phyloP scores from a whole-genome alignment of 176 grass and related monocot species.

The Dendrocalamus sinicus region DNA sequence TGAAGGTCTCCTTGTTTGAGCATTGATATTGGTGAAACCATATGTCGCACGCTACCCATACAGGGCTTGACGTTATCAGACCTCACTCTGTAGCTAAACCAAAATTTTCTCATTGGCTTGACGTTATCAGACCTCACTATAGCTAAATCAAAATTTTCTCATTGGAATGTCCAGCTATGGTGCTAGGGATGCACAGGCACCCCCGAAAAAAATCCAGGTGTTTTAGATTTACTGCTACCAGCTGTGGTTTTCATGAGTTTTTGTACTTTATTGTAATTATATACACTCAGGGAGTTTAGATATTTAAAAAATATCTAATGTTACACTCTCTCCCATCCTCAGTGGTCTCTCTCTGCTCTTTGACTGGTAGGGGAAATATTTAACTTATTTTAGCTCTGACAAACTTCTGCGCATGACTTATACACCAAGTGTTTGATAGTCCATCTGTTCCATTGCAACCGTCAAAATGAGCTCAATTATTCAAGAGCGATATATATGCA shows the following conservation, averaged over 20 bases:
- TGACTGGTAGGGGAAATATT: too few species aligned
- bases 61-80: constrained; percentile 32
- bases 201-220: not conserved
- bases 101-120: not conserved
- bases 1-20: constrained; percentile 28
- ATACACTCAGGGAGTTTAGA: too few species aligned
- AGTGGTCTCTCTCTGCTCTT: not conserved
- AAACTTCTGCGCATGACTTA: too few species aligned
- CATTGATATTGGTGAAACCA: constrained; percentile 31
- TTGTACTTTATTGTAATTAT: too few species aligned
- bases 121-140: too few species aligned
- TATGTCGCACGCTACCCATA: constrained; percentile 7
- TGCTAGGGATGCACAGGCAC: not conserved
- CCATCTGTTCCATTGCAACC: too few species aligned
- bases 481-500: not conserved
- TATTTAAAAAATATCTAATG: too few species aligned
- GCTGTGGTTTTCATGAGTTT: not conserved
- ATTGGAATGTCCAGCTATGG: constrained; percentile 19
- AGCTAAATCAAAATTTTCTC: too few species aligned
- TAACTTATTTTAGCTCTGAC: too few species aligned
- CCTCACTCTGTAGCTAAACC: not conserved
- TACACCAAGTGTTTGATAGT: too few species aligned
- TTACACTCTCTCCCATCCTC: too few species aligned
- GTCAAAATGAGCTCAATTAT: too few species aligned
- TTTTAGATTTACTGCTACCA: constrained; percentile 17